Conservation (phyloP, 2,329 filamentous ascomycete species). For the Amesomyces nigricolor region DNA sequence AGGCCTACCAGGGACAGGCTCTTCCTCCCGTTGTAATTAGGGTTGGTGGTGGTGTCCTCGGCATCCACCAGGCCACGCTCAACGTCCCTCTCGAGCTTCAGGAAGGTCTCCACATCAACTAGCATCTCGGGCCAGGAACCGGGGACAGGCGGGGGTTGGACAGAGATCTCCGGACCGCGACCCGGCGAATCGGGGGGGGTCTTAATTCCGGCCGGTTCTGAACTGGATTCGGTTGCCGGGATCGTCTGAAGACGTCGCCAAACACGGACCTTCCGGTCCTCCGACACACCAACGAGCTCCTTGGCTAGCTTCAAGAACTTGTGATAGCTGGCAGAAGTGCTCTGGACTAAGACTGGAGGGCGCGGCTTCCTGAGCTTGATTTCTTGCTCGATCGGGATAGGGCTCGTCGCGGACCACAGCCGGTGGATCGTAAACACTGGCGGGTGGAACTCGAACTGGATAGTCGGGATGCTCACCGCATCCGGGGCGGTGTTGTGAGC, state of each 20-base stretch:
- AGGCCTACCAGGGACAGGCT: slow-evolving; percentile 63
- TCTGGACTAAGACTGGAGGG: slow-evolving; percentile 64
- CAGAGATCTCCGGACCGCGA: slow-evolving; percentile 17
- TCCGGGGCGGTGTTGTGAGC: slow-evolving; percentile 70
- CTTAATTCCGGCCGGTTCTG: slow-evolving; percentile 39
- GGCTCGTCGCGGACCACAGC: slow-evolving; percentile 57
- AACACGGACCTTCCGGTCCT: slow-evolving; percentile 68
- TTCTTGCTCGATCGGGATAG: slow-evolving; percentile 50
- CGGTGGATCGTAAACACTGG: slow-evolving; percentile 82
- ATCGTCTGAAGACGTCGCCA: slow-evolving; percentile 59
- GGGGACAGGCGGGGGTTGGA: slow-evolving; percentile 18
- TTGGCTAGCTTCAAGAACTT: slow-evolving; percentile 75
- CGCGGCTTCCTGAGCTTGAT: slow-evolving; percentile 56
- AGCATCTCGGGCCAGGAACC: slow-evolving; percentile 44
- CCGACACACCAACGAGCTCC: slow-evolving; percentile 57
- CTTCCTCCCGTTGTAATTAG: slow-evolving; percentile 70
- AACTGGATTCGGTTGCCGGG: slow-evolving; percentile 32
- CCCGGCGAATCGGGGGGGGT: slow-evolving; percentile 28
- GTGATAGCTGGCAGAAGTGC: slow-evolving; percentile 63
- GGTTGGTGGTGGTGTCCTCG: slow-evolving; percentile 65
- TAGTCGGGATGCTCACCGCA: slow-evolving; percentile 51
- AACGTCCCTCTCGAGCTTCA: slow-evolving; percentile 53
- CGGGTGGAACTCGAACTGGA: slow-evolving; percentile 78
- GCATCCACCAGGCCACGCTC: slow-evolving; percentile 59
- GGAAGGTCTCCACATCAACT: slow-evolving; percentile 58